Evolutionary conservation across 2,329 filamentous ascomycete genomes (phyloP).

Genomic region (Ceratocystis smalleyi): DNA sequence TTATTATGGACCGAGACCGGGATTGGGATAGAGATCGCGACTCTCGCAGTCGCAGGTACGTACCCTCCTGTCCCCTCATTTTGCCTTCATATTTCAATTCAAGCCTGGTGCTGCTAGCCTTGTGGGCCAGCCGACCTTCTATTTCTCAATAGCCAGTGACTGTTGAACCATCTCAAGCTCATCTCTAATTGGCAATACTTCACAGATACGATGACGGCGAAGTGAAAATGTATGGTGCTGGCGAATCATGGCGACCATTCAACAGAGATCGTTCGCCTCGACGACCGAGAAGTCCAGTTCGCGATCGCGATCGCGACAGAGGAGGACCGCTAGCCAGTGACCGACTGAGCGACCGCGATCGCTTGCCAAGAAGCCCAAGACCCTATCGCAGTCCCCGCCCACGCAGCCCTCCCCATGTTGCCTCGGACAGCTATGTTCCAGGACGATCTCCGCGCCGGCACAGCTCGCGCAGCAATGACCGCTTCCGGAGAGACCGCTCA

Average conservation of each 20-base stretch:
- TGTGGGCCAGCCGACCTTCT: not conserved
- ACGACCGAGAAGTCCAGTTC: constrained; percentile 23
- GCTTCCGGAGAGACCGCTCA: constrained; percentile 30
- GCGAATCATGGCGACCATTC: constrained; percentile 45
- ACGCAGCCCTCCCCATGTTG: constrained; percentile 26
- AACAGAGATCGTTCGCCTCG: constrained; percentile 32
- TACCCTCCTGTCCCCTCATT: not conserved
- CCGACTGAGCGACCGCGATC: constrained; percentile 19
- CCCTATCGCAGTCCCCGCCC: constrained; percentile 22
- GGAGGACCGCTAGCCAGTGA: not conserved
- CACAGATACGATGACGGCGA: constrained; percentile 45
- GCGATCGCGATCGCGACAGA: not conserved
- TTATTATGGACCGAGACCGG: constrained; percentile 1
- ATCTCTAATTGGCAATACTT: not conserved
- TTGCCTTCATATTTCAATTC: not conserved
- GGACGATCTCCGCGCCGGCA: constrained; percentile 29
- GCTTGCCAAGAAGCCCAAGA: constrained; percentile 26
- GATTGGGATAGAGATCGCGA: constrained; percentile 23
- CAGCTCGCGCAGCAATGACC: constrained; percentile 28
- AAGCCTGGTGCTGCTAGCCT: not conserved
- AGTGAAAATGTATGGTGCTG: constrained; percentile 45
- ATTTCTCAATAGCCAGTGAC: not conserved
- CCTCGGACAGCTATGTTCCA: constrained; percentile 34
- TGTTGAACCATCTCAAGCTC: not conserved
- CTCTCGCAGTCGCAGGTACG: constrained; percentile 25